phyloP scores from a whole-genome alignment of 805 yeast species.

The Dipodascus albidus region DNA sequence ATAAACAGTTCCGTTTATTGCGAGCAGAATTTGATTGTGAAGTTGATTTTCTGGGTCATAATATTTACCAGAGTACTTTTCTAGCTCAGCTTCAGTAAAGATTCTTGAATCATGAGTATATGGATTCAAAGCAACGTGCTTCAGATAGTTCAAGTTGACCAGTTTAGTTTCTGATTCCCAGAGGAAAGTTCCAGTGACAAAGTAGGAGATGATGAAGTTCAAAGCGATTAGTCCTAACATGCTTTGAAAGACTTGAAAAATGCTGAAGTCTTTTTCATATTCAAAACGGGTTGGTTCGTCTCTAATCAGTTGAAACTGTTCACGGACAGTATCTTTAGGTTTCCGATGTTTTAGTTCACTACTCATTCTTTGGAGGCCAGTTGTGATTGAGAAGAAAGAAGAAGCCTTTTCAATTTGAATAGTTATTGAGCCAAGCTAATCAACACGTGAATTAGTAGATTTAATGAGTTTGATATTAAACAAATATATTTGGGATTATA shows the following conservation, averaged over 20 bases:
- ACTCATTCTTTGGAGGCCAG: not conserved
- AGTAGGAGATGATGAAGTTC: slow-evolving; percentile 41
- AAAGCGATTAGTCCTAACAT: slow-evolving; percentile 36
- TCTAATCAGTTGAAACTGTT: slow-evolving; percentile 1
- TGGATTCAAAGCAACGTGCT: slow-evolving; percentile 12
- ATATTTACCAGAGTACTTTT: slow-evolving; percentile 39
- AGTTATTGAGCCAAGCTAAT: too few species aligned
- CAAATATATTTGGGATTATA: not conserved
- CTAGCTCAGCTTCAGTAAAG: slow-evolving; percentile 33
- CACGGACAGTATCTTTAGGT: not conserved
- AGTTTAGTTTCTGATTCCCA: slow-evolving; percentile 54
- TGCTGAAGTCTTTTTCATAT: slow-evolving; percentile 1
- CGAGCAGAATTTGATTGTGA: slow-evolving; percentile 43
- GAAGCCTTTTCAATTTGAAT: too few species aligned
- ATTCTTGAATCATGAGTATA: slow-evolving; percentile 1
- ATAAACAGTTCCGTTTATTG: slow-evolving; percentile 47
- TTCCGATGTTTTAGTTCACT: not conserved
- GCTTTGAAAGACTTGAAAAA: slow-evolving; percentile 32
- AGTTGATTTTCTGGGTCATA: slow-evolving; percentile 21
- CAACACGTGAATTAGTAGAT: not conserved
- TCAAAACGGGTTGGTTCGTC: slow-evolving; percentile 1
- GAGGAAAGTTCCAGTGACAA: slow-evolving; percentile 42
- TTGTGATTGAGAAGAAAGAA: not conserved
- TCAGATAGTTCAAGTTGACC: slow-evolving; percentile 33
- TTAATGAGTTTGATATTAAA: too few species aligned